Percentiles rank a stretch among this genome's conserved stretches.
Conservation (phyloP, 331 rosid genomes). For the Saraca asoca region DNA sequence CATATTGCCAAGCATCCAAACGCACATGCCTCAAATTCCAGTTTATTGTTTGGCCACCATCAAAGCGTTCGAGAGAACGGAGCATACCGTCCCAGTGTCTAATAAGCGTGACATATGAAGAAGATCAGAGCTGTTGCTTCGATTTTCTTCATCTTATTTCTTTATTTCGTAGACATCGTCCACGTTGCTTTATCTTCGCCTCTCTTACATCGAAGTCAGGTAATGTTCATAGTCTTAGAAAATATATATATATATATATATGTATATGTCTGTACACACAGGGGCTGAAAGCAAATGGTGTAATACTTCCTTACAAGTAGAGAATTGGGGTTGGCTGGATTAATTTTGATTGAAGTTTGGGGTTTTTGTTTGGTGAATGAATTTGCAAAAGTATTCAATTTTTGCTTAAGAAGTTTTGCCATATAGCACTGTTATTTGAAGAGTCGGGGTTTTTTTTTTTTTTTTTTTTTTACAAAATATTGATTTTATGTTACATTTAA, state of each 20-base stretch:
- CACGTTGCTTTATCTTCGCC: conserved; percentile 46
- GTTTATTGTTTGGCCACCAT: background rate
- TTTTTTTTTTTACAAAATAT: background rate
- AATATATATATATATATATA: too few species aligned
- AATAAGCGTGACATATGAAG: conserved; percentile 43
- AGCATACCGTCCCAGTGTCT: background rate
- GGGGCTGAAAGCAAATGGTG: background rate
- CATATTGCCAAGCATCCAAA: conserved; percentile 13
- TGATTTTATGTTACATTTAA: conserved; percentile 5
- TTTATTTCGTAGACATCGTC: conserved; percentile 35
- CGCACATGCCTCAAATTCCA: background rate
- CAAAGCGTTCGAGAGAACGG: background rate
- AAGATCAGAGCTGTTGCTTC: conserved; percentile 28
- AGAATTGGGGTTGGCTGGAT: conserved; percentile 20
- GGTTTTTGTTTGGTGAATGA: conserved; percentile 20
- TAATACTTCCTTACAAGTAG: background rate
- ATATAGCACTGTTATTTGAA: background rate
- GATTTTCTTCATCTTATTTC: conserved; percentile 31
- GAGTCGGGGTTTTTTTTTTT: too few species aligned
- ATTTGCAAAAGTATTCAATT: background rate
- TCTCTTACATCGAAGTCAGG: conserved; percentile 48
- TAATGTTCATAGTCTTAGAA: background rate
- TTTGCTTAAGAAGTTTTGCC: conserved; percentile 4
- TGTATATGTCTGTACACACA: background rate
- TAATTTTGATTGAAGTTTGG: conserved; percentile 22